A percentile compares a stretch with the other conserved stretches of the same genome.
Conservation (phyloP, 805 yeast genomes). For the Candida berthetii region DNA sequence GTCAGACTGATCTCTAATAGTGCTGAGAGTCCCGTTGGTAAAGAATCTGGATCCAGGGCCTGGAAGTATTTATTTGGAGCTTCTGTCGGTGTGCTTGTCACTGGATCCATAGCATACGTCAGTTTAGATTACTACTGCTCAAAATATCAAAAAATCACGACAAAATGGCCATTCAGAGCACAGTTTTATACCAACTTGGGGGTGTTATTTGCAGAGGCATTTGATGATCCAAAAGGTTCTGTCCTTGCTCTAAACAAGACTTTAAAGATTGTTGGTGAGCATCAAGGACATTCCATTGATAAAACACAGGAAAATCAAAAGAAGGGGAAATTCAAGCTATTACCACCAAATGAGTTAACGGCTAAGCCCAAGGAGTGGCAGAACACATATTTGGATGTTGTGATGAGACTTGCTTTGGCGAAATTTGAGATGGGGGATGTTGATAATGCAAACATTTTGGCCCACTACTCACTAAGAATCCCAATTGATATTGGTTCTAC, state of each 20-base stretch:
- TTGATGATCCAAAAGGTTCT: not conserved
- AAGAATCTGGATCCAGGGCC: not conserved
- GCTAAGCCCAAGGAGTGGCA: constrained; percentile 24
- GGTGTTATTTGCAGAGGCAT: not conserved
- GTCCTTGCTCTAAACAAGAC: not conserved
- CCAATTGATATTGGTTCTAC: constrained; percentile 21
- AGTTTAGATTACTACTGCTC: not conserved
- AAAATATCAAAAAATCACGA: not conserved
- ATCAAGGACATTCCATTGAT: not conserved
- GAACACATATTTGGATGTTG: constrained; percentile 28
- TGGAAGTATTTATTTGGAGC: not conserved
- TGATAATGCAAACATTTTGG: constrained; percentile 17
- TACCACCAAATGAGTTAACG: constrained; percentile 16
- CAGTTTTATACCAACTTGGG: not conserved
- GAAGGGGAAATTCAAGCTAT: constrained; percentile 13
- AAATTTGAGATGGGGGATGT: constrained; percentile 20
- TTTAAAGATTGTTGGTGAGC: not conserved
- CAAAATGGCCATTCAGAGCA: not conserved
- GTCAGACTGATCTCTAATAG: not conserved
- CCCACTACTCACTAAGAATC: constrained; percentile 24
- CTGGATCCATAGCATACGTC: not conserved
- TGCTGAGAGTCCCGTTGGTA: not conserved
- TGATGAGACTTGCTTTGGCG: constrained; percentile 32
- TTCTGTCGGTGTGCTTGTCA: not conserved
- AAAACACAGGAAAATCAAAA: constrained; percentile 5